Evolutionary conservation across 2,329 filamentous ascomycete genomes (phyloP).

Genomic region (Aspergillus sp.): DNA sequence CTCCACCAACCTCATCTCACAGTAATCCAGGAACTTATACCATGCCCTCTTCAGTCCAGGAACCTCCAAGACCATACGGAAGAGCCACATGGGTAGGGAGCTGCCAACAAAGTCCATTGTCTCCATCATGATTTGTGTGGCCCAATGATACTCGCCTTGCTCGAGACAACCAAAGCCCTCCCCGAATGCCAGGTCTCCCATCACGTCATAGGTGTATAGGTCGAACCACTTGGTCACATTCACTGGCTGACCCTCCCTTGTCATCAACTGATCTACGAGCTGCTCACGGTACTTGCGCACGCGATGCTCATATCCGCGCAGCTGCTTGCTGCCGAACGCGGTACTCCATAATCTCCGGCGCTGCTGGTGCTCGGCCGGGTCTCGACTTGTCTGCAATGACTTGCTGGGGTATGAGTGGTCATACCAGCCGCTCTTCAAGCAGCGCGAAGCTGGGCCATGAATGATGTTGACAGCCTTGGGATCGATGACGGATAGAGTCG

Average conservation of each 20-base stretch:
- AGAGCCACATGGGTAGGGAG: conserved; percentile 15
- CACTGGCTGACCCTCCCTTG: conserved; percentile 32
- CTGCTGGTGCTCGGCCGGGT: conserved; percentile 38
- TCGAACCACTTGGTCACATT: conserved; percentile 45
- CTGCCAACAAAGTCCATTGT: conserved; percentile 27
- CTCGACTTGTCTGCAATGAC: conserved; percentile 44
- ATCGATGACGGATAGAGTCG: conserved; percentile 39
- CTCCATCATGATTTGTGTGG: conserved; percentile 40
- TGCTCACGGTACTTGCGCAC: conserved; percentile 39
- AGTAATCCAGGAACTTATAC: conserved; percentile 11
- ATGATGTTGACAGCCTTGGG: conserved; percentile 41
- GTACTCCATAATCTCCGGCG: conserved; percentile 44
- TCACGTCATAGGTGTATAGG: conserved; percentile 48
- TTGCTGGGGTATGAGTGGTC: conserved; percentile 32
- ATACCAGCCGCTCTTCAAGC: conserved; percentile 48
- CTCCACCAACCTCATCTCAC: conserved; percentile 8
- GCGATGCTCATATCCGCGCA: conserved; percentile 45
- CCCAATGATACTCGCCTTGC: conserved; percentile 32
- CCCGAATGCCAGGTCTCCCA: conserved; percentile 49
- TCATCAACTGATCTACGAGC: conserved; percentile 32
- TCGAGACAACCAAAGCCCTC: conserved; percentile 10
- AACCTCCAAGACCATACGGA: neutral
- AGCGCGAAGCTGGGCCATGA: conserved; percentile 42
- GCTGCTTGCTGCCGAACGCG: conserved; percentile 43
- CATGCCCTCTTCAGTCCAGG: neutral